Evolutionary conservation across 2,329 filamentous ascomycete species (phyloP).

Genomic region (Fusarium sp.): DNA sequence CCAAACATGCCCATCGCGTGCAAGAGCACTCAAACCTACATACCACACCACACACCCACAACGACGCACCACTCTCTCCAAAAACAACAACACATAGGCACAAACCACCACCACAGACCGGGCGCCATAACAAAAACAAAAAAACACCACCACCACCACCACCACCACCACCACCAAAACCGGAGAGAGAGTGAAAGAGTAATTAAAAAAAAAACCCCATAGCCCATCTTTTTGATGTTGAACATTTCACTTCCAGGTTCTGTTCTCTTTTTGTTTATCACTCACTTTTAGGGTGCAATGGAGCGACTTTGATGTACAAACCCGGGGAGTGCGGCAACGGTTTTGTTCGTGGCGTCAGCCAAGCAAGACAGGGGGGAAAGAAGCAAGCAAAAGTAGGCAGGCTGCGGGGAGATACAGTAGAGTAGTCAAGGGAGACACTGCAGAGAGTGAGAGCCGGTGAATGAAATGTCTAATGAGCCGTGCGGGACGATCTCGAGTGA

Average conservation of each 20-base stretch:
- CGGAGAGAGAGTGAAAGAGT: neutral
- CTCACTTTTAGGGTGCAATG: neutral
- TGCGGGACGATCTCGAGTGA: neutral
- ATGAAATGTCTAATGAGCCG: neutral
- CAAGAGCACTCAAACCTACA: too few species aligned
- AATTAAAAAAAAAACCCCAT: neutral
- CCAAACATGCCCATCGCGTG: too few species aligned
- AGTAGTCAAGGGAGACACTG: neutral
- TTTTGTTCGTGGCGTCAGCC: conserved; percentile 2
- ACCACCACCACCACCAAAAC: too few species aligned
- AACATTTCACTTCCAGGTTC: neutral
- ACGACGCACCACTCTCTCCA: too few species aligned
- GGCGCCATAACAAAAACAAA: too few species aligned
- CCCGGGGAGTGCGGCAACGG: neutral
- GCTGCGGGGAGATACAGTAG: neutral
- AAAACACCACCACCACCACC: too few species aligned
- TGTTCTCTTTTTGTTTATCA: neutral
- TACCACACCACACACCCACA: too few species aligned
- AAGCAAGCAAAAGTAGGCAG: conserved; percentile 4
- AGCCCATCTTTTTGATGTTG: neutral
- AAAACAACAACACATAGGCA: too few species aligned
- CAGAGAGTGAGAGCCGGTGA: neutral
- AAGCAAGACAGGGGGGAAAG: conserved; percentile 4
- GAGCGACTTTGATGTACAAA: neutral
- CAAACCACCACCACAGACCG: too few species aligned